Base-by-base conservation (phyloP, 805 yeast species). In the Candida khao-thaluensis region DNA sequence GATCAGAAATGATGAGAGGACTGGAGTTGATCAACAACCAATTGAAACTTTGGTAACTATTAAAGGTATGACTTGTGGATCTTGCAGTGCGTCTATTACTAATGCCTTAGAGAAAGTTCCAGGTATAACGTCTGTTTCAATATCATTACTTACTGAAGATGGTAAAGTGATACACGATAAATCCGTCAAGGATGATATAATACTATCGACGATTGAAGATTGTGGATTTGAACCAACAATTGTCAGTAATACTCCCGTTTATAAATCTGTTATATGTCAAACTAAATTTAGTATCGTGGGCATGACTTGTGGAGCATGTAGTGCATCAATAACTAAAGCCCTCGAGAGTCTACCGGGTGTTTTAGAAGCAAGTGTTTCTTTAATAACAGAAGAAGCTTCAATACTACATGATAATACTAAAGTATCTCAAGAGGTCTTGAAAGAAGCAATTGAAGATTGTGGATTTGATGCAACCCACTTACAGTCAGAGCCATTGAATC, bases 241-340 rank as follows among this genome's bases (percentile, higher is more conserved):
- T 4, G 21, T 31, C 5, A 20, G 6, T 11, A 22, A 24, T 14
- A 26, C 14, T 4, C 15, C 34, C 9, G 7, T 20, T 12, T 5
- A 14, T 8, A 38, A 18, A n/a, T 12, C 26, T 7, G 7, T n/a
- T 3, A n/a, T 17, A 1, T 18, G 7, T 18, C 29, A 35, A 26
- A 29, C 42, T 4, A 17, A 11, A 10, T 43, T 71, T 2, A 49
- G 57, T 3, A 64, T 83, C 1, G 59, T 64, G 11, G 97, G 97
- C 2, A 91, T 90, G 97, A 90, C 98, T 2, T 91, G 97, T 55
- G 82, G 93, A 2, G 76, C 95, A 1, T 91, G 98, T 56, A 74
- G 85, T 0, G 71, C 82, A 2, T 67, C 93, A 0, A 77, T 91
- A 15, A 76, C 81, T 0, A 60, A 64, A 17, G 81, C 81, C 1